Conservation (phyloP, 139 green algal genomes). For the Haematococcus sp. region DNA sequence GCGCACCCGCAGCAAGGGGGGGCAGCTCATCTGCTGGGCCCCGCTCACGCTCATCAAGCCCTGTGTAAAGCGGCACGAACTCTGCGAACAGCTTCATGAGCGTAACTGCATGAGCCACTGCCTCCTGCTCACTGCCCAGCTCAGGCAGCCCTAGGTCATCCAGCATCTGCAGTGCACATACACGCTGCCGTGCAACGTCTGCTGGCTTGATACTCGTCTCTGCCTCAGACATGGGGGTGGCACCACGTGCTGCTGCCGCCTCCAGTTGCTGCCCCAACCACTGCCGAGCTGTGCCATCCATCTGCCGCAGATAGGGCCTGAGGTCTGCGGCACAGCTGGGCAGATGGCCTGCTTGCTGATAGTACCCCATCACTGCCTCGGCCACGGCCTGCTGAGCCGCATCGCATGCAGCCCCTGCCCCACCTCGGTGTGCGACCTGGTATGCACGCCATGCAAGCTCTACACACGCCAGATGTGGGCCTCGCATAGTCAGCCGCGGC, state of each 20-base stretch:
- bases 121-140: slow-evolving; percentile 8
- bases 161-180: slow-evolving; percentile 45
- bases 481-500: neutral
- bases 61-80: slow-evolving; percentile 44
- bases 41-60: slow-evolving; percentile 71
- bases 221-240: neutral
- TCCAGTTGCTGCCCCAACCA: slow-evolving; percentile 11
- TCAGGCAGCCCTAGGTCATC: slow-evolving; percentile 48
- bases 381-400: slow-evolving; percentile 20
- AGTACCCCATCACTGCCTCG: slow-evolving; percentile 32
- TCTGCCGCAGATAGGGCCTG: slow-evolving; percentile 26
- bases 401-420: neutral
- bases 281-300: neutral
- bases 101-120: slow-evolving; percentile 28
- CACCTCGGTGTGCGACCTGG: neutral
- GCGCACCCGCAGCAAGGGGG: slow-evolving; percentile 42
- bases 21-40: slow-evolving; percentile 75
- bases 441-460: slow-evolving; percentile 17
- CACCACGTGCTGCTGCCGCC: neutral
- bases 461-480: slow-evolving; percentile 2
- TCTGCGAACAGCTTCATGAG: slow-evolving; percentile 49
- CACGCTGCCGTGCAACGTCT: slow-evolving; percentile 9
- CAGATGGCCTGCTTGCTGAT: slow-evolving; percentile 33
- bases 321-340: slow-evolving; percentile 55
- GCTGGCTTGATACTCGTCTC: neutral